These are phyloP conservation scores for Trichoderma arundinaceum DNA, from an alignment of 2,329 filamentous ascomycete genomes.

Conservation along the genomic window DNA sequence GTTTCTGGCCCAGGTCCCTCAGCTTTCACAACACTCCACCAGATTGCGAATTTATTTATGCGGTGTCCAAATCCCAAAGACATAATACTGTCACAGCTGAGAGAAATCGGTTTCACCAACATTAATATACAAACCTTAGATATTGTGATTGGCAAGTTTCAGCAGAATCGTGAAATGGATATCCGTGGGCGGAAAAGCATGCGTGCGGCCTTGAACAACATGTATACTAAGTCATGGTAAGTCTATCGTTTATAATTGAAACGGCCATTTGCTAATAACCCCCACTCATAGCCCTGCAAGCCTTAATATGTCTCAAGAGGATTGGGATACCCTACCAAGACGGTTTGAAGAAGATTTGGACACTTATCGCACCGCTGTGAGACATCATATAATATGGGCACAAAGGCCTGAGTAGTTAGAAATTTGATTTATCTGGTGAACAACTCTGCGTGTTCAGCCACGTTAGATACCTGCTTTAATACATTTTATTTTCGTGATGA, in stretches of 20 bases:
- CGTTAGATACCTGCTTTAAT: too few relatives aligned
- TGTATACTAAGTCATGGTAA: slow-evolving; percentile 9
- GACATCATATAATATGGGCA: slow-evolving; percentile 28
- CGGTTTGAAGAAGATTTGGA: slow-evolving; percentile 21
- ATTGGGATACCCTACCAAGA: neutral
- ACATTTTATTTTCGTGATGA: too few relatives aligned
- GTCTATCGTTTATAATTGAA: neutral
- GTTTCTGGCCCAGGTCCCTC: slow-evolving; percentile 25
- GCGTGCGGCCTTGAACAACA: slow-evolving; percentile 25
- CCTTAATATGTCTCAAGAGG: neutral
- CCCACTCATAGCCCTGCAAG: neutral
- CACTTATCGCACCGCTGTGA: slow-evolving; percentile 19
- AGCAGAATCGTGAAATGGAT: slow-evolving; percentile 20
- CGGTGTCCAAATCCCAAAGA: slow-evolving; percentile 18
- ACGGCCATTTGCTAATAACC: neutral
- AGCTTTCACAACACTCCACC: slow-evolving; percentile 19
- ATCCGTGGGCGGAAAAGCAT: slow-evolving; percentile 27
- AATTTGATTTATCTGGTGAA: too few relatives aligned
- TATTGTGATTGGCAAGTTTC: slow-evolving; percentile 28
- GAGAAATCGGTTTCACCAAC: neutral
- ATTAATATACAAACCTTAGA: slow-evolving; percentile 17
- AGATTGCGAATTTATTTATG: slow-evolving; percentile 25
- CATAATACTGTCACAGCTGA: neutral
- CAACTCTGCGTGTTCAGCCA: too few relatives aligned
- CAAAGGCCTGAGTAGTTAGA: neutral